Evolutionary conservation across 2,329 filamentous ascomycete genomes (phyloP), one percentile per base, ranked within the genome.

Genomic region (Chaetomiaceae sp.): DNA sequence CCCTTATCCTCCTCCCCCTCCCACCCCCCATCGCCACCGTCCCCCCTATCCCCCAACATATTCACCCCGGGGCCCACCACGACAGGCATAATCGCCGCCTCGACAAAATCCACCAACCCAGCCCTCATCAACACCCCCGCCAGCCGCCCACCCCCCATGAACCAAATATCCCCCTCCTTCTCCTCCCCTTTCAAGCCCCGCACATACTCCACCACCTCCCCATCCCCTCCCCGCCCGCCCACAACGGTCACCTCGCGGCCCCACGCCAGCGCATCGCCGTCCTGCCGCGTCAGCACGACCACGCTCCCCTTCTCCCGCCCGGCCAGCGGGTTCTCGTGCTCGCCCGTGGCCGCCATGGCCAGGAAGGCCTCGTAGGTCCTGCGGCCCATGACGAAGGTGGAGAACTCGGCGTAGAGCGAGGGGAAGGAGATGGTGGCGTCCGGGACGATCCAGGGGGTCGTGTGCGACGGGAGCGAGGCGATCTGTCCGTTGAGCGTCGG

Each of bases 401-500:
- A 62, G 45, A 70, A 71, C 6, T 67, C 50, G 1, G 58, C 56
- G 48, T 68, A 68, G 0, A 71, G 62, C 0, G 60, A 50, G 0
- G 56, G 51, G n/a, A 71, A 71, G 45, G 69, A 64, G 30, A 71
- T 68, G 38, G 53, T 59, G 0, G 52, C 7, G 54, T 70, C 69
- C 1, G 65, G 44, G 11, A 65, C 51, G 11, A 66, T 51, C 37
- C 70, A 69, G 66, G 68, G 69, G 29, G 55, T 18, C 9, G 63
- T 59, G 5, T 64, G 65, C 2, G 59, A 60, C n/a, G 69, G 62
- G 0, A 44, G 54, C 0, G 67, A 65, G 32, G 66, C 67, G 27
- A 71, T 70, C 55, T 61, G 69, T 41, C 68, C 69, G 48, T 71
- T 67, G 2, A 71, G 62, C 10, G 65, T 67, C 2, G 60, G 62